phyloP scores from a whole-genome alignment of 2,329 filamentous ascomycete genomes.

The Ampelomyces quisqualis region DNA sequence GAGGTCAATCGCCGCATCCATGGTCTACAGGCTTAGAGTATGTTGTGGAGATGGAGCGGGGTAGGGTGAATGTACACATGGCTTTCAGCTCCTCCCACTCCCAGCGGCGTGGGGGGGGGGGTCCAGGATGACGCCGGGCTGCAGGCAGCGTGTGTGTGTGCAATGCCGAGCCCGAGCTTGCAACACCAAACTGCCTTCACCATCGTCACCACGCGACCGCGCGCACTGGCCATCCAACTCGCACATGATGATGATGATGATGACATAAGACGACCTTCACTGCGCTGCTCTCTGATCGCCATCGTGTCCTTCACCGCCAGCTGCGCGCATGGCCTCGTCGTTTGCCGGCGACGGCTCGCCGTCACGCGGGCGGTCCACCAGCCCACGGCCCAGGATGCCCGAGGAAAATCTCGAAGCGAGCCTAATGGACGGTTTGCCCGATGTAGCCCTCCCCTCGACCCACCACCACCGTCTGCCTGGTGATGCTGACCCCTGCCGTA shows the following conservation, averaged over 20 bases:
- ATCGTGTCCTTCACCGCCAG: slow-evolving; percentile 4
- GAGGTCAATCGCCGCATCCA: slow-evolving; percentile 90
- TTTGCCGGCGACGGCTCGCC: slow-evolving; percentile 33
- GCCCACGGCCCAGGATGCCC: slow-evolving; percentile 31
- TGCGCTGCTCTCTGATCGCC: slow-evolving; percentile 4
- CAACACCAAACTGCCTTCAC: slow-evolving; percentile 7
- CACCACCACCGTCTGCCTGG: background rate
- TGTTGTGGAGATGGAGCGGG: slow-evolving; percentile 1
- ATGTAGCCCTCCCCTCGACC: slow-evolving; percentile 22
- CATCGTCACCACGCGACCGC: slow-evolving; percentile 7
- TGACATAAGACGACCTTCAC: slow-evolving; percentile 7
- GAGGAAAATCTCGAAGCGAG: slow-evolving; percentile 35
- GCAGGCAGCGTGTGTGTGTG: slow-evolving; percentile 6
- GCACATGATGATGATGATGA: slow-evolving; percentile 12
- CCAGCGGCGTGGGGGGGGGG: slow-evolving; percentile 16
- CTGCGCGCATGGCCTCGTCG: slow-evolving; percentile 33
- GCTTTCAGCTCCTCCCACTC: background rate
- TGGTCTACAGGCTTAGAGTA: slow-evolving; percentile 45
- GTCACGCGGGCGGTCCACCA: slow-evolving; percentile 32
- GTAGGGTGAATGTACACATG: slow-evolving; percentile 12
- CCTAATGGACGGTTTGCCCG: slow-evolving; percentile 36
- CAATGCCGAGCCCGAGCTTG: slow-evolving; percentile 12
- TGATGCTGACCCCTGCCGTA: slow-evolving; percentile 45
- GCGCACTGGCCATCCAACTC: slow-evolving; percentile 3
- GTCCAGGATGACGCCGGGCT: too few species aligned